These are phyloP conservation scores for Colletotrichum scovillei DNA, from an alignment of 2,329 filamentous ascomycete genomes.

Conservation along the genomic window DNA sequence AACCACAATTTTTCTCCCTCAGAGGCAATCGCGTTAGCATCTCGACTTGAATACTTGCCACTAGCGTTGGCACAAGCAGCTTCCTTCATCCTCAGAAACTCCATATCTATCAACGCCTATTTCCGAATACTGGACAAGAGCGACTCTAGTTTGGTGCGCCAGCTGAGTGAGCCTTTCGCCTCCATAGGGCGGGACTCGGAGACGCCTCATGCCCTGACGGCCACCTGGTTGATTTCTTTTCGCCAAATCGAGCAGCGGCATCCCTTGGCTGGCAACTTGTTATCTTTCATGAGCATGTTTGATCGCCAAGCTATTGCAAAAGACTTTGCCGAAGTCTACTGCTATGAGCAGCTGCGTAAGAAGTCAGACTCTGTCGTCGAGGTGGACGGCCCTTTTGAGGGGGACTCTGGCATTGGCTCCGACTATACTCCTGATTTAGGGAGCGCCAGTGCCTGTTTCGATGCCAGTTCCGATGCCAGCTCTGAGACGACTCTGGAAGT, in stretches of 20 bases:
- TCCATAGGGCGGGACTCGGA: conserved; percentile 43
- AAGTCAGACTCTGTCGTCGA: too few species aligned
- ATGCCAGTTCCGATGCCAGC: too few species aligned
- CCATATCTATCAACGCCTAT: not conserved
- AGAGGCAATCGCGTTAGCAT: not conserved
- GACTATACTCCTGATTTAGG: too few species aligned
- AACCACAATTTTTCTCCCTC: too few species aligned
- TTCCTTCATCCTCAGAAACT: not conserved
- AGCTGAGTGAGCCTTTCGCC: conserved; percentile 44
- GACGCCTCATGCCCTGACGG: conserved; percentile 39
- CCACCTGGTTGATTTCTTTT: conserved; percentile 44
- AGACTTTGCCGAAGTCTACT: not conserved
- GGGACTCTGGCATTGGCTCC: too few species aligned
- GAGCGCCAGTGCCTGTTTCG: too few species aligned
- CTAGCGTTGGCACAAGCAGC: not conserved
- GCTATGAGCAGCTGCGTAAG: too few species aligned
- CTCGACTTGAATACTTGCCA: not conserved
- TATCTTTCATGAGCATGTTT: conserved; percentile 57
- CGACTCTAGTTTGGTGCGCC: conserved; percentile 32
- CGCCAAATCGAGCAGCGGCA: conserved; percentile 45
- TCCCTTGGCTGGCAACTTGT: conserved; percentile 48
- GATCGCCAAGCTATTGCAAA: conserved; percentile 49
- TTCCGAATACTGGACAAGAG: conserved; percentile 41
- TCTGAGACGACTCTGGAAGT: too few species aligned
- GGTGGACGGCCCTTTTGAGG: too few species aligned